Evolutionary conservation across 495 filamentous ascomycete species (phyloP), one percentile per base, ranked within the genome.

Genomic region (Penicillium subrubescens): DNA sequence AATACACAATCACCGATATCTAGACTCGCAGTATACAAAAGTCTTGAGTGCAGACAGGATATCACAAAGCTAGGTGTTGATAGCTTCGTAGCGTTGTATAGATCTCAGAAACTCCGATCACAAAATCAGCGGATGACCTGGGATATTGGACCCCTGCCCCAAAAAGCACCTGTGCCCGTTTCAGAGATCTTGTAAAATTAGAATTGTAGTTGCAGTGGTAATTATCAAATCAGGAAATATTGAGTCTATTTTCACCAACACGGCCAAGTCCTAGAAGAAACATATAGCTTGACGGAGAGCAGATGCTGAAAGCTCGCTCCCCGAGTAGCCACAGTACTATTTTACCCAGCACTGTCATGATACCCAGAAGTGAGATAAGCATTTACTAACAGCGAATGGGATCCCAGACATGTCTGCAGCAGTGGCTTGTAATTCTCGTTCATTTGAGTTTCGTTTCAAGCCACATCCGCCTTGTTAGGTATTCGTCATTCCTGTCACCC

Each of bases 401-500:
- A 34, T 3, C 11, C 52, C 29, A 54, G 5, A 3, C 6, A 54
- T 33, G 7, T 7, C 52, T 54, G 51, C 29, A 31, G 52, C 8
- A 19, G 52, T 54, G 52, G 27, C 52, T 54, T 34, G 29, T 1
- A 5, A 54, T 35, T 33, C n/a, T 54, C 15, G n/a, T 19, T 33
- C 29, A 54, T 54, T 54, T 54, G 51, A 54, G 27, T 54, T 33
- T 54, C 14, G 8, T 27, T 17, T 3, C 27, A 54, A 54, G 51
- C 51, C 51, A 54, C 51, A 54, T 54, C 51, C 51, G 51, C n/a
- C 17, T 10, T 33, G 15, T 31, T 31, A n/a, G 51, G 29, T 54
- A 6, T 19, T 54, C 15, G 29, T 12, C 51, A 35, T 35, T 54
- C 29, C 17, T 1, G 52, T 17, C 23, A 8, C 8, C 29, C 52